phyloP scores from a whole-genome alignment of 441 rosid genomes.

The Croton laevigatus region DNA sequence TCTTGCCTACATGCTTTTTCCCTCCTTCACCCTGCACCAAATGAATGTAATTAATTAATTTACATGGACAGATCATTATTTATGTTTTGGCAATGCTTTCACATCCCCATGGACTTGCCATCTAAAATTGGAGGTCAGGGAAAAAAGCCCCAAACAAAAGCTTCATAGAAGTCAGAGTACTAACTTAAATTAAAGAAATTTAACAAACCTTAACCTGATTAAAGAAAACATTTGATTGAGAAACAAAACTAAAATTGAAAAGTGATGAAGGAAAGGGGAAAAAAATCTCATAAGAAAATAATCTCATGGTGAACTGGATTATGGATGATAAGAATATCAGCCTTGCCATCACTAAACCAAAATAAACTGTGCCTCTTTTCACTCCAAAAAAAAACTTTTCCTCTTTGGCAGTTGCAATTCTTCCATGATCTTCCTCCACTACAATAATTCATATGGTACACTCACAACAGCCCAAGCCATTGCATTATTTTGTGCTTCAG shows the following conservation, averaged over 20 bases:
- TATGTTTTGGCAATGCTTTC: not conserved
- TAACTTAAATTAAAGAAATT: slow-evolving; percentile 1
- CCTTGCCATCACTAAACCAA: no score
- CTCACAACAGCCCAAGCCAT: no score
- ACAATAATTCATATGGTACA: no score
- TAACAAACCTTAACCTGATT: not conserved
- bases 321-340: no score
- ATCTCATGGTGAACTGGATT: no score
- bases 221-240: not conserved
- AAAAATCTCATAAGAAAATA: not conserved
- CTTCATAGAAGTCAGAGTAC: not conserved
- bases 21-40: slow-evolving; percentile 64
- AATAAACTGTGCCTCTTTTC: no score
- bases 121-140: not conserved
- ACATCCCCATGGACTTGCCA: not conserved
- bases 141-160: not conserved
- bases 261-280: not conserved
- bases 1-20: slow-evolving; percentile 59
- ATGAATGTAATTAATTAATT: slow-evolving; percentile 11
- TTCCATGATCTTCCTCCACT: no score
- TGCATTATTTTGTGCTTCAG: no score
- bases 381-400: no score
- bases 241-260: not conserved
- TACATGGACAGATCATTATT: not conserved
- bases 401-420: no score